These are phyloP conservation scores for Phytophthora cryptogea DNA, from an alignment of 352 stramenopile genomes.

Conservation along the genomic window DNA sequence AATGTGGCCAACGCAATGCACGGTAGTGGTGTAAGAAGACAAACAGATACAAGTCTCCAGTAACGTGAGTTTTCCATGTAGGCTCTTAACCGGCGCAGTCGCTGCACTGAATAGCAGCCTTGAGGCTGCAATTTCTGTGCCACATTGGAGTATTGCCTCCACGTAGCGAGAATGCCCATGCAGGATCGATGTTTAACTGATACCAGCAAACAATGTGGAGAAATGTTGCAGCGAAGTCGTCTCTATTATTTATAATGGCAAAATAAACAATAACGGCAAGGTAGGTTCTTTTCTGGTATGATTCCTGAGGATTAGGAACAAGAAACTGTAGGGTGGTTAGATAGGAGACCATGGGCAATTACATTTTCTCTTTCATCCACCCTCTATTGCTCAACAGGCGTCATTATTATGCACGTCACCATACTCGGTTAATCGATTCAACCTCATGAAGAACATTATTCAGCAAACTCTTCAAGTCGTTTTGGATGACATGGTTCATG, in stretches of 20 bases:
- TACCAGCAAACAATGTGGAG: too few species aligned
- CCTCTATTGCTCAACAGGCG: too few species aligned
- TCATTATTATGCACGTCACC: too few species aligned
- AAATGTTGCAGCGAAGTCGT: too few species aligned
- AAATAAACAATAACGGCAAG: too few species aligned
- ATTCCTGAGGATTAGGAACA: too few species aligned
- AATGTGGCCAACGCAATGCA: conserved; percentile 3
- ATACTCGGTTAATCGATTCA: too few species aligned
- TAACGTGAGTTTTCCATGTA: neutral
- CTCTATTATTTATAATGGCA: too few species aligned
- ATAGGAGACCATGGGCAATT: too few species aligned
- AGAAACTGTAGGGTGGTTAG: too few species aligned
- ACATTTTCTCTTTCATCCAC: too few species aligned
- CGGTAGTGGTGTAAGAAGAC: conserved; percentile 2
- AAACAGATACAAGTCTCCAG: neutral
- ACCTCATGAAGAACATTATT: neutral
- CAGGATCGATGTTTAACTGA: neutral
- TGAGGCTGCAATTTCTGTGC: conserved; percentile 6
- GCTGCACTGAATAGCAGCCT: conserved; percentile 1
- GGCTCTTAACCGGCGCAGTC: neutral
- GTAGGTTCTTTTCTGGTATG: too few species aligned
- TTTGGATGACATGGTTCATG: neutral
- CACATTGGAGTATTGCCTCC: conserved; percentile 4
- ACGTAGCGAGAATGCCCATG: neutral
- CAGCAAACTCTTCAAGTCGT: neutral